Conservation (phyloP, 768 basidiomycete species). For the Porpolomopsis calyptriformis region DNA sequence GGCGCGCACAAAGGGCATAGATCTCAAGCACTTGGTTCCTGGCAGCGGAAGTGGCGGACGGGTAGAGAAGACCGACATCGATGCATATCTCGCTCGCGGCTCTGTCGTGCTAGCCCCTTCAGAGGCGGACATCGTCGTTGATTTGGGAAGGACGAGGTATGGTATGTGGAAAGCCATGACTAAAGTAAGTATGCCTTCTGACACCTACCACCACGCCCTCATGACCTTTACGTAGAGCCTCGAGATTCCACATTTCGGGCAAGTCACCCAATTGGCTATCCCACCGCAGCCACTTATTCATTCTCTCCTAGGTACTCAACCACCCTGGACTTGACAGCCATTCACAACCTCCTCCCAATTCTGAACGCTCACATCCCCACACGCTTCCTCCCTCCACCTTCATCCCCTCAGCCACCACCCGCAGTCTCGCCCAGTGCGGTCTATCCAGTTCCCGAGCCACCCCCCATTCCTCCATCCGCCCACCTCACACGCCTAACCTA, state of each 20-base stretch:
- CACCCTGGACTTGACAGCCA: constrained; percentile 59
- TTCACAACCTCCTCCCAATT: constrained; percentile 50
- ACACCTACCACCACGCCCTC: neutral
- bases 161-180: constrained; percentile 90
- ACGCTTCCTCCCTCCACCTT: constrained; percentile 31
- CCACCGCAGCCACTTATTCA: neutral
- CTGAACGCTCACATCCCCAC: constrained; percentile 63
- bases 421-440: constrained; percentile 30
- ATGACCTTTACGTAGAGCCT: constrained; percentile 45
- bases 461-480: constrained; percentile 37
- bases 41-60: constrained; percentile 70
- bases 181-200: constrained; percentile 37
- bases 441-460: constrained; percentile 28
- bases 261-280: constrained; percentile 13
- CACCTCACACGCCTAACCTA: constrained; percentile 64
- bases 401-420: constrained; percentile 13
- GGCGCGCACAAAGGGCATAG: constrained; percentile 54
- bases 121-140: constrained; percentile 44
- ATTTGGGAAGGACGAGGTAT: constrained; percentile 64
- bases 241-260: constrained; percentile 81
- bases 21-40: constrained; percentile 43
- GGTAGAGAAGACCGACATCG: constrained; percentile 65
- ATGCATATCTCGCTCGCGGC: constrained; percentile 39
- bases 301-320: constrained; percentile 49
- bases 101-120: constrained; percentile 9